Percentiles rank a stretch among this genome's conserved stretches.
Evolutionary conservation across 768 basidiomycete species (phyloP).

Genomic region (Trametes cubensis): DNA sequence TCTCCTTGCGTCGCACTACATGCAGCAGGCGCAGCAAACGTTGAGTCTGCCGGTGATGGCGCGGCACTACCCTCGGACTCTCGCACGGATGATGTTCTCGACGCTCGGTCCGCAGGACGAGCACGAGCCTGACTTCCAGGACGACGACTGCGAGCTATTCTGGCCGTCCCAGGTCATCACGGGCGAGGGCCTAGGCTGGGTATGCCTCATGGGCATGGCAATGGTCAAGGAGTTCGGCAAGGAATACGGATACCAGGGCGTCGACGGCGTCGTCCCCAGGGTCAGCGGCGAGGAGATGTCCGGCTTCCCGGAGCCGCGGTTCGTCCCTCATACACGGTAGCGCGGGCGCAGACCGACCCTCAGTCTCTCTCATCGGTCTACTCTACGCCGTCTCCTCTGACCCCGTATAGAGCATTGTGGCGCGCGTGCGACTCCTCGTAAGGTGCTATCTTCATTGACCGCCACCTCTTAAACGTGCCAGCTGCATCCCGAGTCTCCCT

Average conservation of each 20-base stretch:
- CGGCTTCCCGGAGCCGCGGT: conserved; percentile 17
- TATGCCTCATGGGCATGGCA: conserved; percentile 84
- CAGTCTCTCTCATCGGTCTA: neutral
- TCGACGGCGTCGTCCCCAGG: conserved; percentile 73
- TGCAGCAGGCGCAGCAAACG: conserved; percentile 32
- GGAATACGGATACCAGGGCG: conserved; percentile 70
- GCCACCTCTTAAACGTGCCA: neutral
- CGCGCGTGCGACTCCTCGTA: conserved; percentile 3
- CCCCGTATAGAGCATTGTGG: conserved; percentile 8
- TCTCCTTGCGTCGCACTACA: neutral
- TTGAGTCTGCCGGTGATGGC: conserved; percentile 70
- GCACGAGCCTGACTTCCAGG: conserved; percentile 80
- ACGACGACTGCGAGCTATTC: conserved; percentile 83
- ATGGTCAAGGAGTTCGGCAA: conserved; percentile 85
- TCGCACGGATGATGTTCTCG: conserved; percentile 70
- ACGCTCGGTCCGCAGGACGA: conserved; percentile 67
- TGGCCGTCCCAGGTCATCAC: conserved; percentile 77
- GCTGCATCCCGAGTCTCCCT: neutral
- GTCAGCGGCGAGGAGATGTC: conserved; percentile 27
- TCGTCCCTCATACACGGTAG: conserved; percentile 14
- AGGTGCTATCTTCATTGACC: neutral
- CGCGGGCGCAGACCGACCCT: neutral
- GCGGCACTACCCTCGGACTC: conserved; percentile 75
- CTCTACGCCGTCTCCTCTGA: neutral
- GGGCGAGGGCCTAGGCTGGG: conserved; percentile 83